Evolutionary conservation across 2,329 filamentous ascomycete genomes (phyloP).

Genomic region (Exophiala sp.): DNA sequence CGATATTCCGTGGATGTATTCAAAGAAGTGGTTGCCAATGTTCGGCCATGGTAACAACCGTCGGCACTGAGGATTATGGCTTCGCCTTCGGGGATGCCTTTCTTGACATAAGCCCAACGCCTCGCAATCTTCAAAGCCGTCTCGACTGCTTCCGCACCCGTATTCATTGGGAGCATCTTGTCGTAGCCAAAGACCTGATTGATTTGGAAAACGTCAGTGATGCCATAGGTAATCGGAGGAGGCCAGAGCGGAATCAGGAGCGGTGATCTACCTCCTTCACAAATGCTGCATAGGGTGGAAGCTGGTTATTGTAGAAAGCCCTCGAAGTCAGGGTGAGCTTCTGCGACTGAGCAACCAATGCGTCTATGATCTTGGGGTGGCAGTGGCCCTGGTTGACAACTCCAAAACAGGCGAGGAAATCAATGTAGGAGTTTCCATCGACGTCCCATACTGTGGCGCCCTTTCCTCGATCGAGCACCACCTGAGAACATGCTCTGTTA

Average conservation of each 20-base stretch:
- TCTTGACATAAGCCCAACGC: constrained; percentile 16
- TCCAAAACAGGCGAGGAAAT: constrained; percentile 16
- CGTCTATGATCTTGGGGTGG: constrained; percentile 13
- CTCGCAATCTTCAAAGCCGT: constrained; percentile 18
- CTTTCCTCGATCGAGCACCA: too few species aligned
- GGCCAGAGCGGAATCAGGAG: too few species aligned
- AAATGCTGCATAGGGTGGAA: too few species aligned
- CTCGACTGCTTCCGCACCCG: constrained; percentile 18
- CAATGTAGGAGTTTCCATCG: neutral
- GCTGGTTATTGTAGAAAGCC: neutral
- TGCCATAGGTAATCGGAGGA: too few species aligned
- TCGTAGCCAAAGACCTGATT: constrained; percentile 4
- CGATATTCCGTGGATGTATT: too few species aligned
- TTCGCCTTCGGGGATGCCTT: constrained; percentile 17
- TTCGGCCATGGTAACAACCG: constrained; percentile 18
- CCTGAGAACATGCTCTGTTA: too few species aligned
- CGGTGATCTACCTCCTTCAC: too few species aligned
- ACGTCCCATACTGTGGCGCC: neutral
- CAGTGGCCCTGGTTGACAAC: constrained; percentile 20
- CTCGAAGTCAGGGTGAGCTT: neutral
- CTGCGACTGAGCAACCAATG: constrained; percentile 15
- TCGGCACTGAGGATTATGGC: constrained; percentile 9
- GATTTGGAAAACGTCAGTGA: too few species aligned
- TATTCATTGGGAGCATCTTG: constrained; percentile 13
- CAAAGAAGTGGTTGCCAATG: too few species aligned